phyloP scores from a whole-genome alignment of 192 early-diverging fungal species.

The Mycoemilia scoparia region DNA sequence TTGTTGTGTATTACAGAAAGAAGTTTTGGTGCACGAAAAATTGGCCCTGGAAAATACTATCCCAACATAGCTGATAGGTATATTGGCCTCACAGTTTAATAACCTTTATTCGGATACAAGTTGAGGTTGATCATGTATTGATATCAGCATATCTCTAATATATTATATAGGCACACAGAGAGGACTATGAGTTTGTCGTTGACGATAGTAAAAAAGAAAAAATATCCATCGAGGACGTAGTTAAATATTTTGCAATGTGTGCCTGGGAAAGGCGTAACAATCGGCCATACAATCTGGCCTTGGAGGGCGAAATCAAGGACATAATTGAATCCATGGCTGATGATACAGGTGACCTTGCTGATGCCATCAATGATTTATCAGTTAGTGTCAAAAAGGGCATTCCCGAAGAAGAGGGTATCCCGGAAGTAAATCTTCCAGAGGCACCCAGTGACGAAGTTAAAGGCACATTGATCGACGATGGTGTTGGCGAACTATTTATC shows the following conservation, averaged over 20 bases:
- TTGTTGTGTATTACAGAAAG: no score
- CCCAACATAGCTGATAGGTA: no score
- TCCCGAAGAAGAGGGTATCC: slow-evolving; percentile 3
- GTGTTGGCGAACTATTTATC: slow-evolving; percentile 39
- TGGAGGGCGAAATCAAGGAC: slow-evolving; percentile 8
- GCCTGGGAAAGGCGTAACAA: slow-evolving; percentile 18
- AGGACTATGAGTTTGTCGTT: slow-evolving; percentile 15
- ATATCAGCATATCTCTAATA: slow-evolving; percentile 9
- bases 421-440: slow-evolving; percentile 7
- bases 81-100: no score
- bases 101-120: slow-evolving; percentile 5
- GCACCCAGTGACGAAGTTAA: slow-evolving; percentile 12
- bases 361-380: no score
- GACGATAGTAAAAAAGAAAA: slow-evolving; percentile 2
- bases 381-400: no score
- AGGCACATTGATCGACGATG: slow-evolving; percentile 29
- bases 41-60: no score
- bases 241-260: slow-evolving; percentile 1
- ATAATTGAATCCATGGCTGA: no score
- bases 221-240: background rate
- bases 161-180: background rate
- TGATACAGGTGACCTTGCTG: no score
- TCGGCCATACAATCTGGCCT: slow-evolving; percentile 9
- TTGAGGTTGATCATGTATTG: slow-evolving; percentile 16
- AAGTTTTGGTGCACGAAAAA: no score